These are phyloP conservation scores for Nicotiana noctiflora DNA, from an alignment of 257 asterid genomes.

Conservation along the genomic window DNA sequence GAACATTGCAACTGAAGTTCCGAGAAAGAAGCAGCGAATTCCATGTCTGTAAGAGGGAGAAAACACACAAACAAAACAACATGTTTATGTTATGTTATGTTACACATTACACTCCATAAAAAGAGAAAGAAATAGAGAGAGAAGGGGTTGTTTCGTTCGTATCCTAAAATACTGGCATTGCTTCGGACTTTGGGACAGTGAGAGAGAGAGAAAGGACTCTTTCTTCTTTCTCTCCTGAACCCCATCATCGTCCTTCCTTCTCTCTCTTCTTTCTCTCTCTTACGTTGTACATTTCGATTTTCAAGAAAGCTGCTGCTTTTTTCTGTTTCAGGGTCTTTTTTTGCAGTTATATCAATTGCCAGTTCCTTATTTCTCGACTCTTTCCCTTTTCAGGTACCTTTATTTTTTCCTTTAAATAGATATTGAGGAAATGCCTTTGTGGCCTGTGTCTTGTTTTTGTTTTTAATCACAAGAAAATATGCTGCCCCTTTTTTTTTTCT, in stretches of 20 bases:
- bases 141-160: too few relatives aligned
- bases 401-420: neutral
- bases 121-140: neutral
- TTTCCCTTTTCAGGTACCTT: slow-evolving; percentile 27
- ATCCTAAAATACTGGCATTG: slow-evolving; percentile 23
- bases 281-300: slow-evolving; percentile 33
- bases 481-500: neutral
- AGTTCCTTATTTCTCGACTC: slow-evolving; percentile 9
- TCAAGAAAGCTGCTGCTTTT: slow-evolving; percentile 22
- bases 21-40: neutral
- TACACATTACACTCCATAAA: neutral
- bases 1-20: neutral
- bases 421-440: neutral
- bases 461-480: neutral
- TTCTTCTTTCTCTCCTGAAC: neutral
- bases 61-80: neutral
- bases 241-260: neutral
- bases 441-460: neutral
- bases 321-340: slow-evolving; percentile 8
- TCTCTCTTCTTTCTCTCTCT: slow-evolving; percentile 14
- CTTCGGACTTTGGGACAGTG: slow-evolving; percentile 29
- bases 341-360: slow-evolving; percentile 15
- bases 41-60: neutral
- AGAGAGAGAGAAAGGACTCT: slow-evolving; percentile 19
- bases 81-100: neutral